A percentile compares a stretch with the other conserved stretches of the same genome.
These are phyloP conservation scores for Setaria italica DNA, from an alignment of 202 grass and related monocot genomes.

Conservation along the genomic window DNA sequence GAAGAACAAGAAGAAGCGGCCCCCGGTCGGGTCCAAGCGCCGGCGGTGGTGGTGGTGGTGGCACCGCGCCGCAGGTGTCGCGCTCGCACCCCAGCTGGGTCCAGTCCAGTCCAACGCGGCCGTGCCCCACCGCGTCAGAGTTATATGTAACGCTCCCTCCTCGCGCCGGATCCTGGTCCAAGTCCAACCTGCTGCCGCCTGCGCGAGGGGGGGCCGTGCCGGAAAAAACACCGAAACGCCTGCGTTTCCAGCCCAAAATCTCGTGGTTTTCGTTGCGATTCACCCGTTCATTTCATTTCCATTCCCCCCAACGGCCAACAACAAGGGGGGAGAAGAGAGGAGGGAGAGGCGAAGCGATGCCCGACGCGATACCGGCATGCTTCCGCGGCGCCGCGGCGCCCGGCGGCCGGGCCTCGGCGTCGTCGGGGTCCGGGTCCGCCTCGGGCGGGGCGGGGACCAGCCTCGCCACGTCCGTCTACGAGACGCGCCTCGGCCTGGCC, in stretches of 20 bases:
- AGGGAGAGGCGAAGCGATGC: slow-evolving; percentile 31
- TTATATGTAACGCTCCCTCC: slow-evolving; percentile 42
- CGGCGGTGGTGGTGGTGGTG: not conserved
- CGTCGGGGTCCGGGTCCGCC: not conserved
- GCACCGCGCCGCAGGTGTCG: slow-evolving; percentile 16
- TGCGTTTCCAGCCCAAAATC: not conserved
- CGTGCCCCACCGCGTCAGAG: slow-evolving; percentile 23
- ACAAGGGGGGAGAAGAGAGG: not conserved
- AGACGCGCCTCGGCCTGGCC: slow-evolving; percentile 75
- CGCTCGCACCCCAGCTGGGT: slow-evolving; percentile 41
- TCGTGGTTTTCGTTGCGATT: not conserved
- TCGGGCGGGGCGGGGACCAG: slow-evolving; percentile 46
- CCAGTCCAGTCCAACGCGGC: slow-evolving; percentile 11
- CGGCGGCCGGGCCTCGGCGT: slow-evolving; percentile 31
- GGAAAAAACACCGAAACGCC: not conserved
- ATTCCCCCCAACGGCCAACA: no score
- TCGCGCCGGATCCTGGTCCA: not conserved
- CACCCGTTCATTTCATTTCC: no score
- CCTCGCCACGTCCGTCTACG: slow-evolving; percentile 84
- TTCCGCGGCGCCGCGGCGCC: slow-evolving; percentile 43
- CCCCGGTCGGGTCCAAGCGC: slow-evolving; percentile 24
- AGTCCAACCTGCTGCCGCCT: slow-evolving; percentile 18
- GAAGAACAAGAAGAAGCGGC: not conserved
- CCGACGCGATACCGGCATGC: slow-evolving; percentile 65
- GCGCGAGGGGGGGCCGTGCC: not conserved